These are phyloP conservation scores for Poa pratensis DNA, from an alignment of 176 grass and related monocot genomes.

Conservation along the genomic window DNA sequence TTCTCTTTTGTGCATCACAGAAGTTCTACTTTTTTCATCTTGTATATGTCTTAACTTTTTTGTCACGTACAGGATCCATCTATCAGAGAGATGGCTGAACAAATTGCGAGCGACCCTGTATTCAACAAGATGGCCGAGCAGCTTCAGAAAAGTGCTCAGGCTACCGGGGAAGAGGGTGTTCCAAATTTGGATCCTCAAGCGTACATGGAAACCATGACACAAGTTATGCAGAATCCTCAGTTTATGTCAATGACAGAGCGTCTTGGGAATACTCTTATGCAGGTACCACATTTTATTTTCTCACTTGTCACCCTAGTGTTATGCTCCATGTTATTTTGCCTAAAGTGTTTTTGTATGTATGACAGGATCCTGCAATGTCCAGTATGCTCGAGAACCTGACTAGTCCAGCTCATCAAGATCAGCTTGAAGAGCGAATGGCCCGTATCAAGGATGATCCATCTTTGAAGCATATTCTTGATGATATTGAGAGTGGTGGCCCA, in stretches of 20 bases:
- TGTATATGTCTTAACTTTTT: not conserved
- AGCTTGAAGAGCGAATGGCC: constrained; percentile 81
- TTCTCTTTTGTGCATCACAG: not conserved
- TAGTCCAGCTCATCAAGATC: constrained; percentile 82
- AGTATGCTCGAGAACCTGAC: constrained; percentile 79
- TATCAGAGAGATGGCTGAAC: constrained; percentile 91
- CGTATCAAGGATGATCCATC: constrained; percentile 87
- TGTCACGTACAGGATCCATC: constrained; percentile 79
- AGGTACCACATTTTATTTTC: constrained; percentile 48
- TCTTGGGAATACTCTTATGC: constrained; percentile 84
- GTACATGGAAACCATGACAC: constrained; percentile 80
- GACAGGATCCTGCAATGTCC: constrained; percentile 88
- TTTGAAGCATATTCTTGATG: constrained; percentile 87
- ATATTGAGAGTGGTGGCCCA: constrained; percentile 85
- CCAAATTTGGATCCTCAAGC: constrained; percentile 77
- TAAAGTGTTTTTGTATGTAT: constrained; percentile 7
- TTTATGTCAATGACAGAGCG: constrained; percentile 89
- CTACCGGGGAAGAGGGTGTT: constrained; percentile 63
- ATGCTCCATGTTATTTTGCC: not conserved
- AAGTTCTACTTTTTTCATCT: constrained; percentile 3
- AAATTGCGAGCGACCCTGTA: constrained; percentile 75
- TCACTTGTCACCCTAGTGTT: not conserved
- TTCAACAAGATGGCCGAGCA: constrained; percentile 96
- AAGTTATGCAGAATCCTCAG: constrained; percentile 94
- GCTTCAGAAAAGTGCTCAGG: constrained; percentile 76